These are phyloP conservation scores for Teratosphaeria destructans DNA, from an alignment of 2,329 filamentous ascomycete genomes.

Conservation along the genomic window DNA sequence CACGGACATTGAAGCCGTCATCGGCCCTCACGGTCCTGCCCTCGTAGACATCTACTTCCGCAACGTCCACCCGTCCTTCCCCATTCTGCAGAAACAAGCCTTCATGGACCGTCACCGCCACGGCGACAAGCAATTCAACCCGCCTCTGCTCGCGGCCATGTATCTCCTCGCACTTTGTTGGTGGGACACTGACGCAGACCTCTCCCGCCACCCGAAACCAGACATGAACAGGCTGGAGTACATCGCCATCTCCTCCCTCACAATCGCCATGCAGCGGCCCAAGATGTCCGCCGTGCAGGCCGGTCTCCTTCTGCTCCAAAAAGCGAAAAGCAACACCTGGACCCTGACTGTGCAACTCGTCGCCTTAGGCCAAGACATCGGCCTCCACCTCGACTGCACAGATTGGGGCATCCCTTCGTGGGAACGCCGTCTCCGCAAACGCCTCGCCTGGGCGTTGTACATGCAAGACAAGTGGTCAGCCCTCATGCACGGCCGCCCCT, in stretches of 20 bases:
- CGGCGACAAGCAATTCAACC: slow-evolving; percentile 63
- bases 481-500: slow-evolving; percentile 73
- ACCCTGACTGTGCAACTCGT: slow-evolving; percentile 79
- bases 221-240: slow-evolving; percentile 64
- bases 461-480: slow-evolving; percentile 94
- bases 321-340: slow-evolving; percentile 70
- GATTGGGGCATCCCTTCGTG: slow-evolving; percentile 79
- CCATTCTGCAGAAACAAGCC: slow-evolving; percentile 70
- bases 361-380: slow-evolving; percentile 76
- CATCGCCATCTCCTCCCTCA: slow-evolving; percentile 61
- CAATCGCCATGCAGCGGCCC: slow-evolving; percentile 67
- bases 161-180: slow-evolving; percentile 82
- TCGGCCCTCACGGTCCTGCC: slow-evolving; percentile 64
- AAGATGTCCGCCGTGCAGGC: slow-evolving; percentile 75
- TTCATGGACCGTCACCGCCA: slow-evolving; percentile 70
- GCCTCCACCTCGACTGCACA: slow-evolving; percentile 78
- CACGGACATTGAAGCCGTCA: slow-evolving; percentile 63
- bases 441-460: slow-evolving; percentile 82
- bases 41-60: slow-evolving; percentile 74
- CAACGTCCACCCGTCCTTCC: slow-evolving; percentile 69
- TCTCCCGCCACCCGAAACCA: slow-evolving; percentile 55
- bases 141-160: slow-evolving; percentile 66
- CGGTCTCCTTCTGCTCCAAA: slow-evolving; percentile 62
- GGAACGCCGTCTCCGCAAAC: slow-evolving; percentile 76
- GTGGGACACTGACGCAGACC: slow-evolving; percentile 64